phyloP scores from a whole-genome alignment of 164 flowering plant genomes.

The Amborella trichopoda region DNA sequence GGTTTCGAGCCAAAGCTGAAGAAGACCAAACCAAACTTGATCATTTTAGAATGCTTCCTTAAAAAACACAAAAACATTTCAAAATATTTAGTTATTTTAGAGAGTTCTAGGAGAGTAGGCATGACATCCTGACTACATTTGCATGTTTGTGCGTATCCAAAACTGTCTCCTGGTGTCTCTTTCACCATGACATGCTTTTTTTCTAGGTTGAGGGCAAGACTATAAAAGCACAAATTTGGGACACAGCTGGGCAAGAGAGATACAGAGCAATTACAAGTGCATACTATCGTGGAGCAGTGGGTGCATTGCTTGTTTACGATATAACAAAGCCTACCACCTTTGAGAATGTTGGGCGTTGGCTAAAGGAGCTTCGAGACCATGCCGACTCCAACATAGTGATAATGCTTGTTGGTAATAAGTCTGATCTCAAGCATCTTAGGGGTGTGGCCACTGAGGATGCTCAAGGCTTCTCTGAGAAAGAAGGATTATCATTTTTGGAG shows the following conservation, averaged over 20 bases:
- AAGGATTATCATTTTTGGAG: slow-evolving; percentile 45
- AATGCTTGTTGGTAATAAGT: slow-evolving; percentile 22
- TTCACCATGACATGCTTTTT: too few relatives aligned
- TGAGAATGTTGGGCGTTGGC: slow-evolving; percentile 21
- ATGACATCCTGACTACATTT: too few relatives aligned
- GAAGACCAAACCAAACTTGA: too few relatives aligned
- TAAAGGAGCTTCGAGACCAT: slow-evolving; percentile 20
- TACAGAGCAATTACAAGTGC: slow-evolving; percentile 24
- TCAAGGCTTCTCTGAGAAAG: slow-evolving; percentile 46
- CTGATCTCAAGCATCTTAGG: slow-evolving; percentile 19
- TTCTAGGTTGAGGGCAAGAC: slow-evolving; percentile 20
- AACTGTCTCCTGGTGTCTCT: too few relatives aligned
- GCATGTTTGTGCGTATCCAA: too few relatives aligned
- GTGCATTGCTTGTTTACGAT: slow-evolving; percentile 20
- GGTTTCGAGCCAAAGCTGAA: too few relatives aligned
- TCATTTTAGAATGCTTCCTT: too few relatives aligned
- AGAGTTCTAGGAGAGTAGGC: too few relatives aligned
- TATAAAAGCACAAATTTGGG: slow-evolving; percentile 24
- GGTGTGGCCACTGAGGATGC: slow-evolving; percentile 18
- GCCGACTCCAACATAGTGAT: slow-evolving; percentile 23
- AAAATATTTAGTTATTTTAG: too few relatives aligned
- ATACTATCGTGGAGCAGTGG: slow-evolving; percentile 20
- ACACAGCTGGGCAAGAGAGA: slow-evolving; percentile 23
- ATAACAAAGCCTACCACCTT: slow-evolving; percentile 21
- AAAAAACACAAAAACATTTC: too few relatives aligned